These are phyloP conservation scores for Geranium rotundifolium DNA, from an alignment of 345 rosid genomes.

Conservation along the genomic window DNA sequence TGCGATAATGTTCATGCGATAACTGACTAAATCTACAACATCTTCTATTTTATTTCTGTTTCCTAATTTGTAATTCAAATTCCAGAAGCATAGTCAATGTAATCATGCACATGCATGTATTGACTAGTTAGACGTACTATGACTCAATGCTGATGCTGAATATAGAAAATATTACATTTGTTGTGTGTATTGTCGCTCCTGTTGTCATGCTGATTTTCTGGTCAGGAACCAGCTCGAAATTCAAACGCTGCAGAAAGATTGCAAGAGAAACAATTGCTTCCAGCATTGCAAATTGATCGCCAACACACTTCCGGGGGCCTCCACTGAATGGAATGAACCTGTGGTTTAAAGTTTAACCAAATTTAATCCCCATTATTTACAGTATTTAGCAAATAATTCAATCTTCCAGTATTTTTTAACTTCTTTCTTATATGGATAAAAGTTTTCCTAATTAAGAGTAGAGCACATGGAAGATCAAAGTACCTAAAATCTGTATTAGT, in stretches of 20 bases:
- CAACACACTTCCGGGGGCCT: constrained; percentile 93
- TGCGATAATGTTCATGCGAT: too few relatives aligned
- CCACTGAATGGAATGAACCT: constrained; percentile 95
- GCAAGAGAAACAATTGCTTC: constrained; percentile 82
- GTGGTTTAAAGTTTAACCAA: constrained; percentile 1
- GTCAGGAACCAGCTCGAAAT: constrained; percentile 74
- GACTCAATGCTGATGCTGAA: too few relatives aligned
- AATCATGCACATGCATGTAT: not conserved
- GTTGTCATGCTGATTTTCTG: constrained; percentile 91
- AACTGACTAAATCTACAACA: too few relatives aligned
- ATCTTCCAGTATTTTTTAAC: too few relatives aligned
- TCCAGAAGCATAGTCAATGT: not conserved
- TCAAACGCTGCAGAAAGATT: constrained; percentile 55
- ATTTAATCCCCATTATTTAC: not conserved
- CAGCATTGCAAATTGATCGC: constrained; percentile 89
- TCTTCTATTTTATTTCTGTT: too few relatives aligned
- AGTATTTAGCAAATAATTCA: not conserved
- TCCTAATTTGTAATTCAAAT: not conserved
- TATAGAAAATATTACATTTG: constrained; percentile 34
- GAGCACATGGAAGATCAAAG: not conserved
- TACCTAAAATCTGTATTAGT: constrained; percentile 87
- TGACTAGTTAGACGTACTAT: not conserved
- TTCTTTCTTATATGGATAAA: too few relatives aligned
- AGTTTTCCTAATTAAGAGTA: not conserved
- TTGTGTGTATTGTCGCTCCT: constrained; percentile 89